Evolutionary conservation across 768 basidiomycete genomes (phyloP), one percentile per base, ranked within the genome.

Genomic region (Psilocybe sp.): DNA sequence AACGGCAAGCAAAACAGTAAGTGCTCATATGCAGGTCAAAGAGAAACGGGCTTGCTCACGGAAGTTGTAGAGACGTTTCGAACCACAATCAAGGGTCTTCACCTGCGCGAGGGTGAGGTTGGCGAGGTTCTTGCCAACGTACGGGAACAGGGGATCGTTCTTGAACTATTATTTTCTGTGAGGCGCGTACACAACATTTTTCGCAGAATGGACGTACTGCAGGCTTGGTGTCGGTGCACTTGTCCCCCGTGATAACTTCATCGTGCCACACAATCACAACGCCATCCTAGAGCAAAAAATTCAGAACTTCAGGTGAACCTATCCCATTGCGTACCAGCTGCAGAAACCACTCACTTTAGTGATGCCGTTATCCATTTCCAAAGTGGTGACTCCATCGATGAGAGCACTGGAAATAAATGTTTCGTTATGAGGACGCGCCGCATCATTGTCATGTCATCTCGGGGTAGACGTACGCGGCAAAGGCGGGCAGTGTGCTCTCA

Each of bases 211-310:
- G 6, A 67, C 73, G 59, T 60, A 89, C 87, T 34, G 64, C 81
- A 40, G 89, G 85, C 13, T 52, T 57, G 1, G 87, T 90, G 62
- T 92, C 89, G 18, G 60, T 57, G 64, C 89, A 91, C 63, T 91
- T 92, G 32, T 71, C 72, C 3, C 78, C 55, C 2, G 67, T 62
- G 52, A 92, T 85, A 38, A 70, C 68, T 64, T 84, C 81, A 65
- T 92, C 89, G 58, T 92, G 89, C 85, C 86, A 91, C 12, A 92
- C 86, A 37, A 92, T 73, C 13, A 87, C 82, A 42, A 77, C 76
- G 11, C 85, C 87, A 61, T 92, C 90, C 87, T 89, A 60, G 15
- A 13, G 23, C 7, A 28, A 39, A 49, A 40, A 14, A 8, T 10
- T 10, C 36, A n/a, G 12, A 13, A 41, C 23, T 40, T 49, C 34